A percentile compares a stretch with the other conserved stretches of the same genome.
Conservation (phyloP, 2,329 filamentous ascomycete genomes). For the Epicoccum nigrum region DNA sequence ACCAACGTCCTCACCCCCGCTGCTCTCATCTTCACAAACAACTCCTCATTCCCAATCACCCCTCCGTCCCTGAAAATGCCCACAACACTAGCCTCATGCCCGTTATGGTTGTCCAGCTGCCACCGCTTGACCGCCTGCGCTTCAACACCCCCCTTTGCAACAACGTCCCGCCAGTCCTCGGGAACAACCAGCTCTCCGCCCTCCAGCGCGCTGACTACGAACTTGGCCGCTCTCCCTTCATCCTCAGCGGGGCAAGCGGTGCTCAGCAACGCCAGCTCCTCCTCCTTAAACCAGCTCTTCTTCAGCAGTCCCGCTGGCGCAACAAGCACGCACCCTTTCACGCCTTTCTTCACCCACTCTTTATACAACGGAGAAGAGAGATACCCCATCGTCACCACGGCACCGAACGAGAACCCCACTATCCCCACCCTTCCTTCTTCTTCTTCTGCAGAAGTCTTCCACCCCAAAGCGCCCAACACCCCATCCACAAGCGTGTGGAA, state of each 20-base stretch:
- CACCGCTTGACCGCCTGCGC: constrained; percentile 57
- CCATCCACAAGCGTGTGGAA: constrained; percentile 53
- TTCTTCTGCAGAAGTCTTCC: too few species aligned
- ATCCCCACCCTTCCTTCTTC: constrained; percentile 47
- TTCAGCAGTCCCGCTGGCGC: constrained; percentile 54
- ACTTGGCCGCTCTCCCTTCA: constrained; percentile 44
- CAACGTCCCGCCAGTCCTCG: constrained; percentile 53
- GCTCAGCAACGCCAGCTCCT: background rate
- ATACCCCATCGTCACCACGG: constrained; percentile 41
- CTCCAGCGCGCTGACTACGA: constrained; percentile 52
- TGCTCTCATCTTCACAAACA: constrained; percentile 37
- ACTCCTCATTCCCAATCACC: constrained; percentile 48
- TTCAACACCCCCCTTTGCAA: constrained; percentile 53
- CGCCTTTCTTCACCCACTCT: background rate
- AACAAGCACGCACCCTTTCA: constrained; percentile 38
- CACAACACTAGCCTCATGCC: constrained; percentile 55
- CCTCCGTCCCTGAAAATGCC: constrained; percentile 56
- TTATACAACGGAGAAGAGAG: background rate
- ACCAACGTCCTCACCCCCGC: constrained; percentile 35
- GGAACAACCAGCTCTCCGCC: constrained; percentile 53
- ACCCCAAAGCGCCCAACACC: constrained; percentile 51
- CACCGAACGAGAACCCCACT: constrained; percentile 60
- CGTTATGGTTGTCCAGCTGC: constrained; percentile 55
- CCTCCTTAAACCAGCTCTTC: background rate
- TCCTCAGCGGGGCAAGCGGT: constrained; percentile 4